Evolutionary conservation across 371 early-diverging fungal genomes (phyloP).

Genomic region (Cladochytrium tenue): DNA sequence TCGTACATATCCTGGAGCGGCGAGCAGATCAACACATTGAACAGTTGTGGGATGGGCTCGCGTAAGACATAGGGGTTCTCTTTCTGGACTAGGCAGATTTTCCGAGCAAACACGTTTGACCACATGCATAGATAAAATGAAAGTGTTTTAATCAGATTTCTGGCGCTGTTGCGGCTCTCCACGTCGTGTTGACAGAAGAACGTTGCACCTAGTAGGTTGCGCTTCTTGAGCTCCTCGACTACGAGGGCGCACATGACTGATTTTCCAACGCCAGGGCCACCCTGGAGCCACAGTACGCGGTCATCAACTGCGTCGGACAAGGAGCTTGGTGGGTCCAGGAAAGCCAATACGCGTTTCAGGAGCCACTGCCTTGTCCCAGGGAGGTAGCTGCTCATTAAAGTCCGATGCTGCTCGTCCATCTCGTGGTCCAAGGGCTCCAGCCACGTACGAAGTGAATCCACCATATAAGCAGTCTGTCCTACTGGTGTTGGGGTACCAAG

Average conservation of each 20-base stretch:
- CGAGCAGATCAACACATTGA: no score
- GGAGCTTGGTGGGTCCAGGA: neutral
- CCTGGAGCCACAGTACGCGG: constrained; percentile 9
- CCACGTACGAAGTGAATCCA: constrained; percentile 2
- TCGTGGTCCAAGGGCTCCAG: constrained; percentile 7
- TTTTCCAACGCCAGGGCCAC: constrained; percentile 9
- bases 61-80: no score
- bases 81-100: no score
- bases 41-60: no score
- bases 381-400: constrained; percentile 3
- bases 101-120: neutral
- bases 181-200: constrained; percentile 18
- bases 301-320: neutral
- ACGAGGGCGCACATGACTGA: constrained; percentile 25
- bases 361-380: constrained; percentile 7
- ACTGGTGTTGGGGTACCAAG: no score
- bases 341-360: neutral
- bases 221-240: constrained; percentile 17
- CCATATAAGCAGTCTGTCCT: no score
- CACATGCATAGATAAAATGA: neutral
- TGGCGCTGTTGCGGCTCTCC: neutral
- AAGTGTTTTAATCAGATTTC: neutral
- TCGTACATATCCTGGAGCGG: no score
- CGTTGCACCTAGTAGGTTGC: constrained; percentile 19
- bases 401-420: neutral